Conservation (phyloP, 352 stramenopile genomes). For the Pythium monospermum region DNA sequence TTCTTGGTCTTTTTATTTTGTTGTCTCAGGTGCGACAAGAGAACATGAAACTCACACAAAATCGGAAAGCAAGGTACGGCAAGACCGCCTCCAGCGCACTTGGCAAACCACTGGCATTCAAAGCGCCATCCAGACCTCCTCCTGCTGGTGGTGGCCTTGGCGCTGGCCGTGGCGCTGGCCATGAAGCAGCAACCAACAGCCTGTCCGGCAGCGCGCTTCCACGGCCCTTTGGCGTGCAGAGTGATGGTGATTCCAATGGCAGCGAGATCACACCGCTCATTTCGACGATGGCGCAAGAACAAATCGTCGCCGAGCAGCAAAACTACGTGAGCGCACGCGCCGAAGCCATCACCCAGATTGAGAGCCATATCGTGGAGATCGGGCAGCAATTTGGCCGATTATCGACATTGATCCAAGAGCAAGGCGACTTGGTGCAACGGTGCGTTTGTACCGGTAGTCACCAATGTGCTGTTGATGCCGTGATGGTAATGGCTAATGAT, state of each 20-base stretch:
- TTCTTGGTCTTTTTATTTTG: too few relatives aligned
- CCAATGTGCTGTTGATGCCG: too few relatives aligned
- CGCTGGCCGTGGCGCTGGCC: background rate
- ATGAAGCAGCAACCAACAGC: constrained; percentile 21
- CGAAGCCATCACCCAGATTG: constrained; percentile 77
- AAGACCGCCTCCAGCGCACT: constrained; percentile 65
- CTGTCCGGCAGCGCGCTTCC: constrained; percentile 52
- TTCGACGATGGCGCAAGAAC: constrained; percentile 62
- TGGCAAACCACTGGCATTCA: constrained; percentile 74
- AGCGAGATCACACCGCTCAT: constrained; percentile 69
- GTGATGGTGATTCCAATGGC: constrained; percentile 22
- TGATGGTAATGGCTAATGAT: background rate
- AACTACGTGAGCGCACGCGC: constrained; percentile 71
- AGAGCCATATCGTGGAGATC: constrained; percentile 85
- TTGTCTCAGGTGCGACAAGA: constrained; percentile 57
- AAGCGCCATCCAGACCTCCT: constrained; percentile 29
- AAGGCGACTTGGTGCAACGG: constrained; percentile 77
- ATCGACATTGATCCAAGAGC: constrained; percentile 76
- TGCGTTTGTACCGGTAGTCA: constrained; percentile 16
- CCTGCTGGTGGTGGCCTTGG: too few relatives aligned
- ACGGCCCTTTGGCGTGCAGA: constrained; percentile 44
- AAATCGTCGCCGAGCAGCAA: constrained; percentile 72
- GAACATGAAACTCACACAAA: constrained; percentile 85
- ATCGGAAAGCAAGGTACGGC: constrained; percentile 66
- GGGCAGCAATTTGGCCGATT: constrained; percentile 77